Conservation (phyloP, 176 grass and related monocot genomes). For the Rhynchospora pubera region DNA sequence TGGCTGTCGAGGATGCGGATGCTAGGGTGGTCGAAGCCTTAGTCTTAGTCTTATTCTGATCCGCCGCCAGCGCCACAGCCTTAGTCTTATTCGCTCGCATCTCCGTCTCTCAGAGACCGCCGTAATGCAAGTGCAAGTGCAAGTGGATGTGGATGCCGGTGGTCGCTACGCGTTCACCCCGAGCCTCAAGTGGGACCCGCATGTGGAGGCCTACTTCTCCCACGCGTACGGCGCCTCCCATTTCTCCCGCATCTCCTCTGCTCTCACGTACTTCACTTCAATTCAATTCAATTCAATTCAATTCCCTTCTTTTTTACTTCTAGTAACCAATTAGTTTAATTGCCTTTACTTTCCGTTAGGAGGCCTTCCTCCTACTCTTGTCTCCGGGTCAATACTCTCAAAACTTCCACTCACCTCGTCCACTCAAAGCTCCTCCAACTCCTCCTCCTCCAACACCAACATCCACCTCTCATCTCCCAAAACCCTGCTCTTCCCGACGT, state of each 20-base stretch:
- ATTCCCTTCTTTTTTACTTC: too few relatives aligned
- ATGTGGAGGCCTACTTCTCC: constrained; percentile 73
- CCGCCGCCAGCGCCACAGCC: too few relatives aligned
- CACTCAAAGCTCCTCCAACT: constrained; percentile 47
- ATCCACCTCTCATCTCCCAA: constrained; percentile 36
- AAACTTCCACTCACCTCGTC: constrained; percentile 51
- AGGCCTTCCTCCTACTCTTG: constrained; percentile 80
- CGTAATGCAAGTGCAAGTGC: too few relatives aligned
- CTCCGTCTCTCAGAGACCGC: too few relatives aligned
- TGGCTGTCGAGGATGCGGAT: too few relatives aligned
- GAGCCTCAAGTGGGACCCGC: constrained; percentile 62
- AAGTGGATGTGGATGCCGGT: neutral
- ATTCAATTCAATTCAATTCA: too few relatives aligned
- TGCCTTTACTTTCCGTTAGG: constrained; percentile 27
- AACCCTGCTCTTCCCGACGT: constrained; percentile 63
- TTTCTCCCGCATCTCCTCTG: constrained; percentile 63
- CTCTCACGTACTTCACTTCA: too few relatives aligned
- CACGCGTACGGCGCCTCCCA: constrained; percentile 54
- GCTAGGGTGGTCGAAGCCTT: too few relatives aligned
- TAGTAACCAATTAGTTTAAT: too few relatives aligned
- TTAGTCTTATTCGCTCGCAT: too few relatives aligned
- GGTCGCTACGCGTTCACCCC: constrained; percentile 54
- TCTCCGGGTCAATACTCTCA: constrained; percentile 80
- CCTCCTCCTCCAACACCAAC: neutral
- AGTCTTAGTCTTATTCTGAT: too few relatives aligned